These are phyloP conservation scores for Trichoderma citrinoviride DNA, from an alignment of 2,329 filamentous ascomycete species.

Conservation along the genomic window DNA sequence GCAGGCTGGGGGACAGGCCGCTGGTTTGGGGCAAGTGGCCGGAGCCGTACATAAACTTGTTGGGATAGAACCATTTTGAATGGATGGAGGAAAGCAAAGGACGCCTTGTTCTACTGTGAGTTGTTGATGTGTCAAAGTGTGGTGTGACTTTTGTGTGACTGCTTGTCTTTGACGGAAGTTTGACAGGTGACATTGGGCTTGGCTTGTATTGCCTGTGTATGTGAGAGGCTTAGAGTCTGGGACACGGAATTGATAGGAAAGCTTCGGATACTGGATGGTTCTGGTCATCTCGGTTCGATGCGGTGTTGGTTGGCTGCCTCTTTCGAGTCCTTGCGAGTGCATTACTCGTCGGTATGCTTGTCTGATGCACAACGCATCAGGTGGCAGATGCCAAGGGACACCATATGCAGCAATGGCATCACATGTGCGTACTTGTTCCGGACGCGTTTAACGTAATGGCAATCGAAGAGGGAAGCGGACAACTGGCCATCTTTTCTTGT, in stretches of 20 bases:
- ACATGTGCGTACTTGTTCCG: background rate
- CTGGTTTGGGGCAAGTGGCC: constrained; percentile 86
- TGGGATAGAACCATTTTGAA: constrained; percentile 44
- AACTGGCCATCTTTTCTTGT: too few relatives aligned
- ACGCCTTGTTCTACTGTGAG: background rate
- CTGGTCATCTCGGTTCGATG: background rate
- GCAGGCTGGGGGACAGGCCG: constrained; percentile 73
- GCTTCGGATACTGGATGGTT: background rate
- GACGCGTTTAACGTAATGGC: background rate
- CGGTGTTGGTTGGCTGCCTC: background rate
- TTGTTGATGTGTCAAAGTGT: background rate
- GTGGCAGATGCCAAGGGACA: background rate
- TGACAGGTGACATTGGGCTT: background rate
- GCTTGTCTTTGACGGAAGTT: background rate
- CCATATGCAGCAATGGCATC: constrained; percentile 11
- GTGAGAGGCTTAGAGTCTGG: background rate
- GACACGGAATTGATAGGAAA: too few relatives aligned
- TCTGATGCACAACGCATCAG: background rate
- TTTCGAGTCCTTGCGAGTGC: background rate
- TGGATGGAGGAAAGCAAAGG: background rate
- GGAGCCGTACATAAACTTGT: constrained; percentile 74
- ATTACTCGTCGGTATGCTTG: background rate
- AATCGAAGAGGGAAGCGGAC: background rate
- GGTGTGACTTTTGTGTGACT: background rate
- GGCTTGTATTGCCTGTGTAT: background rate